Conservation (phyloP, 2,329 filamentous ascomycete genomes). For the Aspergillus cejpii region DNA sequence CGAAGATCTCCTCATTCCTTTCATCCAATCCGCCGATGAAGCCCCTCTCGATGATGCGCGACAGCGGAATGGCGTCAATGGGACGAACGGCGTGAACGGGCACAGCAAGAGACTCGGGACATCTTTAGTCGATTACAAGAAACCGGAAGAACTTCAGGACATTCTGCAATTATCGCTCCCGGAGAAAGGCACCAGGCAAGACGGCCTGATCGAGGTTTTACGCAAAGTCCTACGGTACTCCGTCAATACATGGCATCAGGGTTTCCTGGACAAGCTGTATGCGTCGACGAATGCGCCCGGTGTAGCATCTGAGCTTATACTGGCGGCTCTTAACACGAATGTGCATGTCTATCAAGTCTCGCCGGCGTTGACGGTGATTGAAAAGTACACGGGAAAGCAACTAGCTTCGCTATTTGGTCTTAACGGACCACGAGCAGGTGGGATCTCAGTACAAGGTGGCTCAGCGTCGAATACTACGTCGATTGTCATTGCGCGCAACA, state of each 20-base stretch:
- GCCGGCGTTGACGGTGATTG: constrained; percentile 76
- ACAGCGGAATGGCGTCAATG: constrained; percentile 20
- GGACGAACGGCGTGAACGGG: constrained; percentile 51
- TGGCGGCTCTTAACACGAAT: constrained; percentile 87
- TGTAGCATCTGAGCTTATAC: constrained; percentile 73
- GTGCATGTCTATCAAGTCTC: constrained; percentile 92
- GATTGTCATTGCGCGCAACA: constrained; percentile 81
- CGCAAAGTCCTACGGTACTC: constrained; percentile 70
- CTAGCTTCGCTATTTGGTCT: constrained; percentile 75
- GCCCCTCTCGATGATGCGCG: constrained; percentile 14
- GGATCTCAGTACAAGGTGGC: constrained; percentile 71
- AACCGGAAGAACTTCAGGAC: constrained; percentile 53
- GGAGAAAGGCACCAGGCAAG: constrained; percentile 53
- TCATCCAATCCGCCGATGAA: constrained; percentile 40
- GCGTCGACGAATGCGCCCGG: constrained; percentile 83
- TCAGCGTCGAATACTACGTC: constrained; percentile 78
- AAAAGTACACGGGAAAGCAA: constrained; percentile 69
- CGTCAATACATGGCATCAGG: constrained; percentile 98
- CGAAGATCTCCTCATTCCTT: constrained; percentile 41
- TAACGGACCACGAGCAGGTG: constrained; percentile 59
- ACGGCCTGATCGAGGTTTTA: constrained; percentile 66
- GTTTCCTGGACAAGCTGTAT: constrained; percentile 93
- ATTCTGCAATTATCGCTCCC: constrained; percentile 52
- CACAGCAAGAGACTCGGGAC: constrained; percentile 53
- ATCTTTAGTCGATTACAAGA: constrained; percentile 57